A percentile compares a stretch with the other conserved stretches of the same genome.
phyloP scores from a whole-genome alignment of 495 filamentous ascomycete species.

The Pyronema domesticum region DNA sequence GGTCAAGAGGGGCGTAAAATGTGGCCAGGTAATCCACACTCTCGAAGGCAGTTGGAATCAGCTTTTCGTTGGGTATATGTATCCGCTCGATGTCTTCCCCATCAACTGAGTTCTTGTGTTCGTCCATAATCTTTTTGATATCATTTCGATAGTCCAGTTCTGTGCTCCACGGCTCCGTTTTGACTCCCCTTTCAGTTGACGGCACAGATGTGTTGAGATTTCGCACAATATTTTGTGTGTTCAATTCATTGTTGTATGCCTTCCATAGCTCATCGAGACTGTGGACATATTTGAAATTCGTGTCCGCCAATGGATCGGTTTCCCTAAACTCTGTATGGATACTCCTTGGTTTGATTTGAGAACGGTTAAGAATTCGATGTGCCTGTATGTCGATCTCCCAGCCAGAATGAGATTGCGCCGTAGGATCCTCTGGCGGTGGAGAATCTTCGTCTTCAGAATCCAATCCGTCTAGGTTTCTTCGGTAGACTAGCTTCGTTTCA shows the following conservation, averaged over 20 bases:
- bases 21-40: background rate
- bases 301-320: conserved; percentile 39
- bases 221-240: background rate
- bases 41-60: conserved; percentile 23
- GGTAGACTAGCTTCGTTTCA: conserved; percentile 58
- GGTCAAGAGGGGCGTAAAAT: background rate
- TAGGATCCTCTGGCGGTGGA: conserved; percentile 37
- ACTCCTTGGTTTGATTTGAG: conserved; percentile 47
- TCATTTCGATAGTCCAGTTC: background rate
- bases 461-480: conserved; percentile 25
- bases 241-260: conserved; percentile 28
- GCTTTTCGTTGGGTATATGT: background rate
- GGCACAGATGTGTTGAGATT: background rate
- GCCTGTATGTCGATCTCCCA: conserved; percentile 80
- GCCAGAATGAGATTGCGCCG: conserved; percentile 67
- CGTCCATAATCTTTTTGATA: background rate
- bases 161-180: background rate
- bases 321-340: conserved; percentile 85
- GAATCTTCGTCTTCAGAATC: conserved; percentile 29
- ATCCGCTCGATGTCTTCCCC: background rate
- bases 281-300: conserved; percentile 55
- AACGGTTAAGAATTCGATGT: conserved; percentile 72
- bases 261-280: conserved; percentile 91
- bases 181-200: background rate
- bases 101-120: background rate